Conservation (phyloP, 2,329 filamentous ascomycete genomes). For the Septoria linicola region DNA sequence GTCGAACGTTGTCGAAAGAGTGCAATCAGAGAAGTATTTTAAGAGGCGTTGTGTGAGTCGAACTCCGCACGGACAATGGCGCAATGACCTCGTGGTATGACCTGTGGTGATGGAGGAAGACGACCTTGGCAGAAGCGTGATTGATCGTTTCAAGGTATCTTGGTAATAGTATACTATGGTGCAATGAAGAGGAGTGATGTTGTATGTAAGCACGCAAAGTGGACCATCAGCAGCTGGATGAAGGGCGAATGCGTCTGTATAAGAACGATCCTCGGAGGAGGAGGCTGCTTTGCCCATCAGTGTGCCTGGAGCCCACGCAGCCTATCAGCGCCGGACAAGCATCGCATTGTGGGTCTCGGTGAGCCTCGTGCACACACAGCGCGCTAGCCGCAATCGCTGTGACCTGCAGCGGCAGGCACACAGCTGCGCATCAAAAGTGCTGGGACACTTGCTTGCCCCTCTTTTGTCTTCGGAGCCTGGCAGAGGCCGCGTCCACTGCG, state of each 20-base stretch:
- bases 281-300: slow-evolving; percentile 1
- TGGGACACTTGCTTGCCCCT: neutral
- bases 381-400: slow-evolving; percentile 5
- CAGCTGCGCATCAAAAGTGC: slow-evolving; percentile 6
- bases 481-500: neutral
- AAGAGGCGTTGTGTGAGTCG: slow-evolving; percentile 20
- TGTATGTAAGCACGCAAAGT: slow-evolving; percentile 7
- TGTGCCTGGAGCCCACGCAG: too few species aligned
- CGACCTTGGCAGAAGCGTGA: slow-evolving; percentile 10
- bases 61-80: slow-evolving; percentile 27
- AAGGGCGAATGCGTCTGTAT: slow-evolving; percentile 10
- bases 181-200: slow-evolving; percentile 14
- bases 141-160: slow-evolving; percentile 6
- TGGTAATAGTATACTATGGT: slow-evolving; percentile 13
- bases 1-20: slow-evolving; percentile 7
- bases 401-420: slow-evolving; percentile 4
- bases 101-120: slow-evolving; percentile 19
- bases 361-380: slow-evolving; percentile 19
- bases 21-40: slow-evolving; percentile 18
- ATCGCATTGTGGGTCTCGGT: slow-evolving; percentile 8
- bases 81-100: slow-evolving; percentile 26
- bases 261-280: slow-evolving; percentile 6
- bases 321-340: neutral
- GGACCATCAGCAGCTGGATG: neutral
- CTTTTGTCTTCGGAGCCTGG: neutral